Percentiles rank a stretch among this genome's conserved stretches.
Conservation (phyloP, 495 filamentous ascomycete species). For the Arthonia radiata region DNA sequence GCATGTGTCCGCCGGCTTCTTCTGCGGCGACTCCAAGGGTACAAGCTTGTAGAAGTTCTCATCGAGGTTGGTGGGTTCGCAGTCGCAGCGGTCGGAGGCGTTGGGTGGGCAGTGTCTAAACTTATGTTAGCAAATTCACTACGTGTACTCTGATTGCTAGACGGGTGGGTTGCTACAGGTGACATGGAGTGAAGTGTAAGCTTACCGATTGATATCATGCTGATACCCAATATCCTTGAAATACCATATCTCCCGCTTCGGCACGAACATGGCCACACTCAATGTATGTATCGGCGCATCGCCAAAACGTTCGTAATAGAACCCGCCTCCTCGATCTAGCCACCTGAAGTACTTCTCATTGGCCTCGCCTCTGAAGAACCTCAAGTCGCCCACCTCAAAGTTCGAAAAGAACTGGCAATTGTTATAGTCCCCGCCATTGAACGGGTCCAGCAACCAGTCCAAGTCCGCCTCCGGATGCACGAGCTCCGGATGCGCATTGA, state of each 20-base stretch:
- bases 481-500: conserved; percentile 19
- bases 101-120: conserved; percentile 13
- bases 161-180: conserved; percentile 6
- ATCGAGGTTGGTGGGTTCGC: conserved; percentile 22
- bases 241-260: conserved; percentile 21
- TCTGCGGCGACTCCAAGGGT: conserved; percentile 23
- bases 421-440: conserved; percentile 18
- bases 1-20: conserved; percentile 24
- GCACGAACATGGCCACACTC: conserved; percentile 12
- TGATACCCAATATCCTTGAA: conserved; percentile 29
- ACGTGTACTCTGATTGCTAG: conserved; percentile 3
- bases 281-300: conserved; percentile 37
- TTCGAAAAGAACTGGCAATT: conserved; percentile 33
- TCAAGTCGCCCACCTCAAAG: conserved; percentile 36
- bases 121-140: neutral
- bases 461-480: conserved; percentile 25
- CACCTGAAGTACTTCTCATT: conserved; percentile 32
- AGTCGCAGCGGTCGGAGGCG: conserved; percentile 16
- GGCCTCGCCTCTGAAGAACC: conserved; percentile 29
- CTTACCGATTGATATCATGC: conserved; percentile 23
- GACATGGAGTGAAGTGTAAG: neutral
- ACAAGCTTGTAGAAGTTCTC: conserved; percentile 28
- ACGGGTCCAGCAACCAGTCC: conserved; percentile 20
- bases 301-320: conserved; percentile 37
- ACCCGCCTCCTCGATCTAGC: conserved; percentile 30